Conservation (phyloP, 2,329 filamentous ascomycete species). For the Aureobasidium mangrovei region DNA sequence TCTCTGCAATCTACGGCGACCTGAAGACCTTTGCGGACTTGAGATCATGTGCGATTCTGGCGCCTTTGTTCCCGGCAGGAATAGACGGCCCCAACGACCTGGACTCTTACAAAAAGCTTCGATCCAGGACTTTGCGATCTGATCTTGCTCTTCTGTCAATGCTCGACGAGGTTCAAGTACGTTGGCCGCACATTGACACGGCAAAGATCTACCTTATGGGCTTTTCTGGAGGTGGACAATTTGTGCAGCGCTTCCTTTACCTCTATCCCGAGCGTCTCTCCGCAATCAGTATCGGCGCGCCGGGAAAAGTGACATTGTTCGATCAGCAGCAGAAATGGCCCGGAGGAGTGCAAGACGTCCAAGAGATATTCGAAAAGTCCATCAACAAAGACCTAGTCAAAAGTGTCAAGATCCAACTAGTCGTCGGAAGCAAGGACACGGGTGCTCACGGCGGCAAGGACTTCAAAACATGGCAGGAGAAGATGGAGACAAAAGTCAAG, state of each 20-base stretch:
- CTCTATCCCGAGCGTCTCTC: background rate
- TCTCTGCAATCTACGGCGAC: slow-evolving; percentile 5
- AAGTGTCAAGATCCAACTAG: background rate
- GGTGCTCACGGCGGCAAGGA: background rate
- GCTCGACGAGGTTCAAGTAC: background rate
- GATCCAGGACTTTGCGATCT: background rate
- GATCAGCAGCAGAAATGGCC: slow-evolving; percentile 1
- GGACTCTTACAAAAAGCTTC: slow-evolving; percentile 10
- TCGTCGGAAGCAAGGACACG: slow-evolving; percentile 4
- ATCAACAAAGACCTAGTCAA: background rate
- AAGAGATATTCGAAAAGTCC: background rate
- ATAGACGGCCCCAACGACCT: slow-evolving; percentile 3
- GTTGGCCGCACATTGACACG: slow-evolving; percentile 1
- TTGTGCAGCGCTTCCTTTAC: slow-evolving; percentile 6
- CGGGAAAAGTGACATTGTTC: background rate
- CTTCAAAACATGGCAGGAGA: background rate
- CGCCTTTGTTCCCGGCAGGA: slow-evolving; percentile 2
- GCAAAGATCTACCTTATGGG: background rate
- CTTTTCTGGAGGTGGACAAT: slow-evolving; percentile 8
- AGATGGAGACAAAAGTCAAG: background rate
- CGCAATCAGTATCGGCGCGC: slow-evolving; percentile 5
- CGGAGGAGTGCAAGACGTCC: background rate
- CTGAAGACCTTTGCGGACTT: slow-evolving; percentile 3
- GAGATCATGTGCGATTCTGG: background rate
- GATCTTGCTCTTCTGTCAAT: background rate